Evolutionary conservation across 345 rosid species (phyloP), one percentile per base, ranked within the genome.

Genomic region (Aurinia saxatilis): DNA sequence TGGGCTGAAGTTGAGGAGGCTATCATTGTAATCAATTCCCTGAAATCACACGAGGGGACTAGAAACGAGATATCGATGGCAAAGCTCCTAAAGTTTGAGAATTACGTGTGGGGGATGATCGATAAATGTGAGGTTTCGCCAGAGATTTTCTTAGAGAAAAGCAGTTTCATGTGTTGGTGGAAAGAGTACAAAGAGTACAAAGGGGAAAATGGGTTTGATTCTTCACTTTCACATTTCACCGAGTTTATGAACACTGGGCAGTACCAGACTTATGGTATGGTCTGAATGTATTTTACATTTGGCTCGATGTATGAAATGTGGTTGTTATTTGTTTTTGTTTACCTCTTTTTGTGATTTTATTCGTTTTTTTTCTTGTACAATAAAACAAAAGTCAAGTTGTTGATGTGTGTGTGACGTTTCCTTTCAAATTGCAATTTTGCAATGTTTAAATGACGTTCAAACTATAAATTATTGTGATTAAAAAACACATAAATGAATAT

Each of bases 1-100:
- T 91, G 98, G 98, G 82, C 84, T 13, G 57, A 72, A 4, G 98
- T 91, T 8, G 95, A 91, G 70, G 93, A 88, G 63, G 84, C 90
- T 9, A 6, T 80, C 33, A 56, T 70, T 6, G 55, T 49, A 0
- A 65, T 79, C 58, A 46, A 71, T 8, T 6, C 8, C 39, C 37
- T 73, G 42, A 62, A 25, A 7, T 35, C 31, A 33, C 1, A 12
- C 0, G 56, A 19, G 31, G 73, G 54, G 15, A 45, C 16, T 7
- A 56, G 58, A 49, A 13, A 14, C 5, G 14, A 3, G 7, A 73
- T 2, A 9, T 25, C 39, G 34, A 46, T 18, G 2, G 19, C n/a
- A 33, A 25, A 50, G 8, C 74, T 84, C 17, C 7, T 4, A 10
- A 0, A 0, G 34, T 85, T 87, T 57, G 84, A 84, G 68, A 5